Conservation (phyloP, 2,329 filamentous ascomycete genomes). For the Tolypocladium pustulatum region DNA sequence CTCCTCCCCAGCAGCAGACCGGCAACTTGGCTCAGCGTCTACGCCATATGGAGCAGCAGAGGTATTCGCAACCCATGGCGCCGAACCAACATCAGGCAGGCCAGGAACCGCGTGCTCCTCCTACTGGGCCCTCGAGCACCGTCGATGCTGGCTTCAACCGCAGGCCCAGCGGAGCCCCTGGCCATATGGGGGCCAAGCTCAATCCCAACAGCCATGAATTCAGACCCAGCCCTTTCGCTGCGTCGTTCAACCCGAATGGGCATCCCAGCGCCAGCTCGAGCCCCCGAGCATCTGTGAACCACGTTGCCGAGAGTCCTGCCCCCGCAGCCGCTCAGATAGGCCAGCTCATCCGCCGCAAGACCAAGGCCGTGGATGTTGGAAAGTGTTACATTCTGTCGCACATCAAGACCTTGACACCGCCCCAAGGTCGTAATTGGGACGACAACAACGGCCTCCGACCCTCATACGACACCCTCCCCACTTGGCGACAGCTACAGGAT, state of each 20-base stretch:
- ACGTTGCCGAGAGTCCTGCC: slow-evolving; percentile 24
- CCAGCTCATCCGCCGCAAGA: slow-evolving; percentile 59
- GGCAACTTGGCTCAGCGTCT: slow-evolving; percentile 40
- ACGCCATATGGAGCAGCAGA: slow-evolving; percentile 41
- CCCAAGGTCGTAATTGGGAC: slow-evolving; percentile 51
- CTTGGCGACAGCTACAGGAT: slow-evolving; percentile 65
- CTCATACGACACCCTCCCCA: slow-evolving; percentile 74
- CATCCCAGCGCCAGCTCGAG: slow-evolving; percentile 60
- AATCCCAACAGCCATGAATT: slow-evolving; percentile 69
- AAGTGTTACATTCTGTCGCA: slow-evolving; percentile 49
- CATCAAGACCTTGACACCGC: slow-evolving; percentile 42
- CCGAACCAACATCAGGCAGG: slow-evolving; percentile 41
- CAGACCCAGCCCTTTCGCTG: slow-evolving; percentile 71
- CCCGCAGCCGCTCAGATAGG: slow-evolving; percentile 14
- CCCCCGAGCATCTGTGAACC: slow-evolving; percentile 52
- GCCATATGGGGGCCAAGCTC: slow-evolving; percentile 44
- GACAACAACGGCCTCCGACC: slow-evolving; percentile 75
- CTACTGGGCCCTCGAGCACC: slow-evolving; percentile 59
- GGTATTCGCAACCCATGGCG: slow-evolving; percentile 30
- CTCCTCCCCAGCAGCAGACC: slow-evolving; percentile 27
- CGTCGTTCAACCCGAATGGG: slow-evolving; percentile 66
- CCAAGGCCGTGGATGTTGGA: slow-evolving; percentile 58
- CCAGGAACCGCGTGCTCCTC: slow-evolving; percentile 60
- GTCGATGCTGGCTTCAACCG: slow-evolving; percentile 42
- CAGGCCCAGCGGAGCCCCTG: slow-evolving; percentile 39